A percentile compares a stretch with the other conserved stretches of the same genome.
phyloP scores from a whole-genome alignment of 305 asterid species.

The Ilex paraguariensis region DNA sequence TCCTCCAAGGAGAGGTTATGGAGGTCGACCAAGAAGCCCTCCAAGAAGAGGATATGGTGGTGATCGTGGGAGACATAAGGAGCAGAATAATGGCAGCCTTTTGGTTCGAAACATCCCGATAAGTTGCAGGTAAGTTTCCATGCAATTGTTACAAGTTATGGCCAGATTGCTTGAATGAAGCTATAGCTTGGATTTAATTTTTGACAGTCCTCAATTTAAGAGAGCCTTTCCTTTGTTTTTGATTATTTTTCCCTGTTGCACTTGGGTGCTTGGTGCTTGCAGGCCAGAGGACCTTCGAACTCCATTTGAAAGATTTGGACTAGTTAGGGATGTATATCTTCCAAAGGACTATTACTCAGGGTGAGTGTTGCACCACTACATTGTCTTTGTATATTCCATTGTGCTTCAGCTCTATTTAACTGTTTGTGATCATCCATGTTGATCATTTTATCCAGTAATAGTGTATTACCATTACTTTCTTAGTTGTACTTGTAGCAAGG shows the following conservation, averaged over 20 bases:
- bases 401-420: neutral
- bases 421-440: neutral
- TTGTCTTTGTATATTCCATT: neutral
- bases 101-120: conserved; percentile 34
- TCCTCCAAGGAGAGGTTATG: conserved; percentile 34
- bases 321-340: conserved; percentile 32
- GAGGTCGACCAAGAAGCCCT: conserved; percentile 31
- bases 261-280: neutral
- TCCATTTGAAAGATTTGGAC: conserved; percentile 36
- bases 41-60: conserved; percentile 31
- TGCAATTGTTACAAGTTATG: neutral
- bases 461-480: neutral
- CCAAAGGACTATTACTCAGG: conserved; percentile 35
- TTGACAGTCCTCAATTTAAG: neutral
- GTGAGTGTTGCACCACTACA: conserved; percentile 13
- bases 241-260: neutral
- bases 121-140: conserved; percentile 27
- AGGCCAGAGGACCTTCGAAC: conserved; percentile 35
- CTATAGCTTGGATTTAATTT: neutral
- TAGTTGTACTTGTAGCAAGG: neutral
- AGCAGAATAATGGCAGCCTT: conserved; percentile 28
- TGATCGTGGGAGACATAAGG: conserved; percentile 20
- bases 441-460: neutral
- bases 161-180: neutral
- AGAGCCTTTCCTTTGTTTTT: neutral